Percentiles rank a stretch among this genome's conserved stretches.
phyloP scores from a whole-genome alignment of 331 rosid genomes.

The Quercus phellos region DNA sequence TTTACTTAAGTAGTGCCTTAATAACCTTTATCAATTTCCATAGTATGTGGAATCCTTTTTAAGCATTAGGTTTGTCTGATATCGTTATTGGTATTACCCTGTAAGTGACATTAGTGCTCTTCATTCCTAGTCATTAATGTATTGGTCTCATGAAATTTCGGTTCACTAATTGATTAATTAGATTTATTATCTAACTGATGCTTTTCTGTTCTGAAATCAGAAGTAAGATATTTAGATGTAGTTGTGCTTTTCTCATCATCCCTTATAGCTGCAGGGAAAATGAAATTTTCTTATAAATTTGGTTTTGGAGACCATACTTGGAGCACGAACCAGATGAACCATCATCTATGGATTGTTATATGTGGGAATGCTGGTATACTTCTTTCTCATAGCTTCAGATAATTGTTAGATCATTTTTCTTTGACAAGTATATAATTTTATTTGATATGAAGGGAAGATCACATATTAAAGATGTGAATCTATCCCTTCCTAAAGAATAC shows the following conservation, averaged over 20 bases:
- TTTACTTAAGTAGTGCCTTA: neutral
- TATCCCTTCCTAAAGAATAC: no score
- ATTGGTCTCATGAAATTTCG: neutral
- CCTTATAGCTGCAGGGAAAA: conserved; percentile 39
- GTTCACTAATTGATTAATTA: neutral
- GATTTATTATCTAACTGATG: neutral
- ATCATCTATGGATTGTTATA: conserved; percentile 46
- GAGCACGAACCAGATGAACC: conserved; percentile 38
- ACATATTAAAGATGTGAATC: no score
- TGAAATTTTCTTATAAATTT: conserved; percentile 3
- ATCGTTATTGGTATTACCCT: neutral
- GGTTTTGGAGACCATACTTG: conserved; percentile 25
- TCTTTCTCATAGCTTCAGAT: neutral
- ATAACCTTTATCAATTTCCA: neutral
- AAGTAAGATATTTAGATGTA: neutral
- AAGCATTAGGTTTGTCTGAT: neutral
- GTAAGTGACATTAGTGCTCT: neutral
- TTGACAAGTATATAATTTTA: no score
- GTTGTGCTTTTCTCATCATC: conserved; percentile 11
- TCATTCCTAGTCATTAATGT: neutral
- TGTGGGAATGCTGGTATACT: conserved; percentile 53
- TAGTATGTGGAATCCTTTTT: neutral
- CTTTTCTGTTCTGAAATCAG: neutral
- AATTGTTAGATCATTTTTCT: neutral
- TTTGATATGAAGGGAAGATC: no score